Base-by-base conservation (phyloP, 306 rosid genomes). In the Quercus berberidifolia region DNA sequence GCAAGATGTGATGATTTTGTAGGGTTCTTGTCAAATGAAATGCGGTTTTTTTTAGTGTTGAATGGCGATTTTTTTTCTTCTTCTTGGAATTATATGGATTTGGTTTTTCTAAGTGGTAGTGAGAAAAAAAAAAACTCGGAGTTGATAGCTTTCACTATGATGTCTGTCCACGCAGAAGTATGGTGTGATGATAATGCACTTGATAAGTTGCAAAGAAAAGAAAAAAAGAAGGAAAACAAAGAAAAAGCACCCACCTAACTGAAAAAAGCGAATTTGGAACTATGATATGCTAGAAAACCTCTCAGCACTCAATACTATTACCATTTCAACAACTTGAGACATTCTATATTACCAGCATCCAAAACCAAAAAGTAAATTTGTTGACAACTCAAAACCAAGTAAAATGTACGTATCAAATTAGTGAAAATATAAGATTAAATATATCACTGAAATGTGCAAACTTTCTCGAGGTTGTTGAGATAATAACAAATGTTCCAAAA, bases 341-440 rank as follows among this genome's bases (percentile, higher is more conserved):
- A 97, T 81, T 94, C 99, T 62, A 94, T 71, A 4, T 97, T 60
- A 46, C 99, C 99, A 76, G 97, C 99, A 94, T 94, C 82, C 68
- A 88, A 81, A 46, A 75, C 31, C 31, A 30, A 3, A 30, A 30
- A 71, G 76, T 12, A 80, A 76, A 64, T 57, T 26, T 65, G 23
- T 69, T 51, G 49, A 63, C 60, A 49, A 41, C 10, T 28, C 21
- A 64, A 28, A 64, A 8, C 15, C 4, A 18, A 20, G 69, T 60
- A 51, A 71, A 64, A 72, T 46, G 46, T n/a, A 51, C 46, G 64
- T 65, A 58, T 5, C 28, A 5, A 69, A 33, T 73, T 54, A 63
- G 35, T 59, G 19, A 7, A 46, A 69, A 62, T 20, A 21, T 51
- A 49, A 52, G 17, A 23, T 64, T 46, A 55, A 33, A 52, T 35